These are phyloP conservation scores for Peronospora belbahrii DNA, from an alignment of 352 stramenopile genomes.

Conservation along the genomic window DNA sequence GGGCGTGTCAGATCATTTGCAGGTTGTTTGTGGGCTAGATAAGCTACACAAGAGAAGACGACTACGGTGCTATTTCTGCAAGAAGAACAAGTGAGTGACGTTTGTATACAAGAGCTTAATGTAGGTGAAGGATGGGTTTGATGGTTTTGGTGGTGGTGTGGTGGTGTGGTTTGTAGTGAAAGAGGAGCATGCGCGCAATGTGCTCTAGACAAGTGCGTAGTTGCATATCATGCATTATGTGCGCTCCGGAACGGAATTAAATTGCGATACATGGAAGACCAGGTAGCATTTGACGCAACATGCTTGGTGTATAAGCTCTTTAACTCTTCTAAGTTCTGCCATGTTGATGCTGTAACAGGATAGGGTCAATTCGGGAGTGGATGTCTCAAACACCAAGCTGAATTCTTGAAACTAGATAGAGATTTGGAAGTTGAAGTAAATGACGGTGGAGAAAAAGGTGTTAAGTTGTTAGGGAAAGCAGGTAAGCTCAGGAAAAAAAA, in stretches of 20 bases:
- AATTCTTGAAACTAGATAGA: conserved; percentile 35
- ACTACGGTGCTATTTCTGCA: conserved; percentile 71
- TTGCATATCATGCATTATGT: conserved; percentile 68
- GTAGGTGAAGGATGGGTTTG: not conserved
- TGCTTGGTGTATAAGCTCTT: not conserved
- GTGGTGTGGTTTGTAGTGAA: conserved; percentile 37
- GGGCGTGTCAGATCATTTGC: conserved; percentile 27
- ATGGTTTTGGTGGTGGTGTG: conserved; percentile 3
- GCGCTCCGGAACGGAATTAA: conserved; percentile 51
- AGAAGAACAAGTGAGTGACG: conserved; percentile 29
- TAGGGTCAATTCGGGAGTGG: conserved; percentile 58
- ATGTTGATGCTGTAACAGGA: conserved; percentile 2
- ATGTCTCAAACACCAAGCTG: conserved; percentile 46
- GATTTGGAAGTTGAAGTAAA: conserved; percentile 9
- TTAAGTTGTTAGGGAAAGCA: not conserved
- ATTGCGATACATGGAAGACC: conserved; percentile 53
- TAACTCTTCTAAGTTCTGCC: not conserved
- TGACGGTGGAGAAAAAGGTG: conserved; percentile 6
- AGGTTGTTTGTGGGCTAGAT: conserved; percentile 57
- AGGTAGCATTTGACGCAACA: conserved; percentile 19
- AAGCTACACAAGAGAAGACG: conserved; percentile 42
- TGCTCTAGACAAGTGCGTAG: conserved; percentile 51
- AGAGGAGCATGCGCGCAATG: conserved; percentile 70
- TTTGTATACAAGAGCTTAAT: conserved; percentile 9
- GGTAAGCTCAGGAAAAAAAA: conserved; percentile 18